phyloP scores from a whole-genome alignment of 2,329 filamentous ascomycete genomes.

The Arthrobotrys conoides region DNA sequence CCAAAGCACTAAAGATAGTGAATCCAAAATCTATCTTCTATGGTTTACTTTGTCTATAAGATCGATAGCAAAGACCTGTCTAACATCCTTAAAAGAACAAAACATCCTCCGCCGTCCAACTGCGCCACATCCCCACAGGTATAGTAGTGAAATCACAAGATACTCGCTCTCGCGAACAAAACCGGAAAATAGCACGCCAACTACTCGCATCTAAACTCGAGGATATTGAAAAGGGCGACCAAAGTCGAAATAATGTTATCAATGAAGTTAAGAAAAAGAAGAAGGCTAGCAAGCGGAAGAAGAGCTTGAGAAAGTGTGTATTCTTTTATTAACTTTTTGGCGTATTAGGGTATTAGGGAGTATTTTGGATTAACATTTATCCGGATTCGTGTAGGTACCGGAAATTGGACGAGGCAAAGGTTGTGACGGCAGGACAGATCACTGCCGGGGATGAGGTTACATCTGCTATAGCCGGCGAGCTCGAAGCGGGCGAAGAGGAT shows the following conservation, averaged over 20 bases:
- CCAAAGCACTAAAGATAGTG: conserved; percentile 64
- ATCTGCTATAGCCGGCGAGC: conserved; percentile 60
- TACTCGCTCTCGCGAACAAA: conserved; percentile 87
- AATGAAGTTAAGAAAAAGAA: conserved; percentile 76
- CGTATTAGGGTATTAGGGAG: background rate
- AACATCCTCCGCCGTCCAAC: conserved; percentile 92
- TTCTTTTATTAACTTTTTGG: background rate
- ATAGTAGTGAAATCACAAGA: conserved; percentile 95
- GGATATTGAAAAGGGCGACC: conserved; percentile 78
- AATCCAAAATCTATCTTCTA: conserved; percentile 5
- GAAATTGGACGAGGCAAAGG: conserved; percentile 72
- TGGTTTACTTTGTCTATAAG: background rate
- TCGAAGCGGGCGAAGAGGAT: conserved; percentile 26
- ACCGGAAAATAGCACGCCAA: conserved; percentile 85
- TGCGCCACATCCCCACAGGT: conserved; percentile 90
- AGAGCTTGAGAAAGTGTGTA: conserved; percentile 83
- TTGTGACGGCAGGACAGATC: conserved; percentile 31
- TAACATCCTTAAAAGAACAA: conserved; percentile 77
- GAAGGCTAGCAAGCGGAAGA: conserved; percentile 83
- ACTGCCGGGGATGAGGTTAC: conserved; percentile 63
- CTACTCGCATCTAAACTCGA: conserved; percentile 85
- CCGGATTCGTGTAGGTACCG: conserved; percentile 62
- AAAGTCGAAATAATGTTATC: conserved; percentile 77
- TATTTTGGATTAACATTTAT: conserved; percentile 15
- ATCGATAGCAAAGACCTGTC: conserved; percentile 9